These are phyloP conservation scores for Chlamydomonas incerta DNA, from an alignment of 139 green algal species.

Conservation along the genomic window DNA sequence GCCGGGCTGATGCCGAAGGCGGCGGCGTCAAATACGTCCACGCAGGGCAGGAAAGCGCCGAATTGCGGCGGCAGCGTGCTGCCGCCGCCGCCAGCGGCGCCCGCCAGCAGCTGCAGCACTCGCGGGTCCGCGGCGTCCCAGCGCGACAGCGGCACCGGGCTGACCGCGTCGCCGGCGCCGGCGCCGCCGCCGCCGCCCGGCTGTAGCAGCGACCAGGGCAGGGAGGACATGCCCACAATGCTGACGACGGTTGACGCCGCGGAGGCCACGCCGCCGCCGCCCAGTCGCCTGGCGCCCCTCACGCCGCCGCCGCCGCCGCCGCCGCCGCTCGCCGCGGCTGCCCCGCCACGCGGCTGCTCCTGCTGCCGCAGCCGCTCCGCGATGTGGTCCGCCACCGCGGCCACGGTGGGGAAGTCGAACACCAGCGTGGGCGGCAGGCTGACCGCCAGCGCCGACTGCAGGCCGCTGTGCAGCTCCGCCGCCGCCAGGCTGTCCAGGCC, in stretches of 20 bases:
- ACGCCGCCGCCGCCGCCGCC: not conserved
- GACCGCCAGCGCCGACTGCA: slow-evolving; percentile 62
- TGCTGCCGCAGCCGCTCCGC: not conserved
- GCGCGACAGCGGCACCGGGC: slow-evolving; percentile 47
- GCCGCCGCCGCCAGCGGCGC: not conserved
- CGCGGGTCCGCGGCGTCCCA: slow-evolving; percentile 61
- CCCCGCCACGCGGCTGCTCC: not conserved
- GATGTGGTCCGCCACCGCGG: slow-evolving; percentile 30
- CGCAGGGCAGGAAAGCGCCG: slow-evolving; percentile 72
- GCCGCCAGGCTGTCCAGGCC: slow-evolving; percentile 83
- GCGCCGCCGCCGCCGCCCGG: no score
- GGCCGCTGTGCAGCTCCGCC: slow-evolving; percentile 69
- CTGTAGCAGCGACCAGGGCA: slow-evolving; percentile 29
- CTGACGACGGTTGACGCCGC: not conserved
- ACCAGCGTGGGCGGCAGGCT: slow-evolving; percentile 78
- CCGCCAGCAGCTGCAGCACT: not conserved
- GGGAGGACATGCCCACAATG: slow-evolving; percentile 4
- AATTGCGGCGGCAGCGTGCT: slow-evolving; percentile 58
- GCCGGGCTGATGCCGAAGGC: slow-evolving; percentile 69
- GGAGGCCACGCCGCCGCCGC: not conserved
- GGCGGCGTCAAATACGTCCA: slow-evolving; percentile 67
- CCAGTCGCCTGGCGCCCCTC: no score
- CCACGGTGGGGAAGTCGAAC: slow-evolving; percentile 51
- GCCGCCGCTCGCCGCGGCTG: not conserved
- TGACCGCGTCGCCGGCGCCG: slow-evolving; percentile 35